phyloP scores from a whole-genome alignment of 768 basidiomycete genomes.

The Pleurotus eryngii region DNA sequence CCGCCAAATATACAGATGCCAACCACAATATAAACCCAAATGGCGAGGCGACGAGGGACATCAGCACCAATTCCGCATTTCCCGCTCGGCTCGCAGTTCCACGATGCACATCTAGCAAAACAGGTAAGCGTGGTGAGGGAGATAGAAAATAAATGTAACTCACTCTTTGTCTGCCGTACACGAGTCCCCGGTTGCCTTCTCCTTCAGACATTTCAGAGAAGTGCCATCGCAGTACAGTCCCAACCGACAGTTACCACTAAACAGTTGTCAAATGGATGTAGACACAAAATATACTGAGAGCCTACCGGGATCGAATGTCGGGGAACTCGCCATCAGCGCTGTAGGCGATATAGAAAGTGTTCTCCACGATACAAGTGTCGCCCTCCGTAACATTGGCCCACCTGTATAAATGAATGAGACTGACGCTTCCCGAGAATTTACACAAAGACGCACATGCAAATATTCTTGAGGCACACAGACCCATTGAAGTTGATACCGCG shows the following conservation, averaged over 20 bases:
- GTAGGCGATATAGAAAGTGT: constrained; percentile 76
- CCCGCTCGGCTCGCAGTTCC: constrained; percentile 63
- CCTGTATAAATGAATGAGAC: constrained; percentile 32
- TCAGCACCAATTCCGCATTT: constrained; percentile 63
- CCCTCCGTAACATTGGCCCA: constrained; percentile 76
- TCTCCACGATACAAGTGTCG: constrained; percentile 65
- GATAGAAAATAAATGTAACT: constrained; percentile 12
- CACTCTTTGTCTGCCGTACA: constrained; percentile 57
- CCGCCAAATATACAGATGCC: constrained; percentile 71
- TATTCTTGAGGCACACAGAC: constrained; percentile 76
- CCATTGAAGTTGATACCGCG: constrained; percentile 78
- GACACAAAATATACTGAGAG: not conserved
- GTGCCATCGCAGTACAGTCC: constrained; percentile 76
- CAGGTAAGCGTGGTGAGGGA: not conserved
- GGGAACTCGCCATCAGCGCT: constrained; percentile 56
- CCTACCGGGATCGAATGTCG: constrained; percentile 78
- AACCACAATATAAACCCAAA: constrained; percentile 72
- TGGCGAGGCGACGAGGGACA: constrained; percentile 56
- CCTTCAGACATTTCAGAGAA: constrained; percentile 51
- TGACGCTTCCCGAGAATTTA: too few species aligned
- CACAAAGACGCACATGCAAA: constrained; percentile 65
- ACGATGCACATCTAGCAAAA: constrained; percentile 61
- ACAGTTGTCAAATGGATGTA: constrained; percentile 1
- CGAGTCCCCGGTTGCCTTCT: constrained; percentile 51
- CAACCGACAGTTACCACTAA: constrained; percentile 67